These are phyloP conservation scores for Escallonia herrerae DNA, from an alignment of 129 eudicot genomes.

Conservation along the genomic window DNA sequence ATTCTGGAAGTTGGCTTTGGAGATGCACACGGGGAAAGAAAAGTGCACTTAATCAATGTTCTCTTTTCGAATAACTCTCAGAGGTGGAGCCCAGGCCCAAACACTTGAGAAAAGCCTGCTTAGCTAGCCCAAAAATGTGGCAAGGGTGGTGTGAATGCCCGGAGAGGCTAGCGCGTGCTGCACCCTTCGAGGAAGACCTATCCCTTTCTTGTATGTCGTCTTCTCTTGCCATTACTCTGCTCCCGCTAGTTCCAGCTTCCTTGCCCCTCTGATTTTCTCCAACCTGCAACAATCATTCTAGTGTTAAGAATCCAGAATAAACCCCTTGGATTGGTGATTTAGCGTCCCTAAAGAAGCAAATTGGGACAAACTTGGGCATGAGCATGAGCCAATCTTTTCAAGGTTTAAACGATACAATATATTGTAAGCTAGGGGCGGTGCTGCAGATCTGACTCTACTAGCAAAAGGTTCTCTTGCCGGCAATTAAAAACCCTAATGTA, in stretches of 20 bases:
- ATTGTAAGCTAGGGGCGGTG: constrained; percentile 3
- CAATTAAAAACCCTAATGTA: not conserved
- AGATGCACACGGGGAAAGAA: not conserved
- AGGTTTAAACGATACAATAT: not conserved
- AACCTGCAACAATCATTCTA: constrained; percentile 21
- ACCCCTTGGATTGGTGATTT: not conserved
- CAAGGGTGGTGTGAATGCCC: constrained; percentile 49
- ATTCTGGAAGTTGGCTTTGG: no score
- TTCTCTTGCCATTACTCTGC: constrained; percentile 21
- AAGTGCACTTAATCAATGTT: constrained; percentile 23
- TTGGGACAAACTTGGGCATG: not conserved
- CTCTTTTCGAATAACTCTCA: constrained; percentile 15
- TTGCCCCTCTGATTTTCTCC: constrained; percentile 23
- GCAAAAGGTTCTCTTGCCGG: constrained; percentile 9
- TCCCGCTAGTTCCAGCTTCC: constrained; percentile 25
- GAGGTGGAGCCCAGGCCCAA: constrained; percentile 52
- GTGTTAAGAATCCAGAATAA: constrained; percentile 1
- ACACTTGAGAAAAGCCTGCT: constrained; percentile 67
- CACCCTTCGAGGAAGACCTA: constrained; percentile 20
- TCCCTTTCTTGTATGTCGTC: constrained; percentile 23
- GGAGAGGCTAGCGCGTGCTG: constrained; percentile 5
- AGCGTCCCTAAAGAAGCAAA: no score
- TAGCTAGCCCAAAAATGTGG: constrained; percentile 51
- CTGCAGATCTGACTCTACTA: constrained; percentile 12
- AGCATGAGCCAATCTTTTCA: not conserved